Evolutionary conservation across 768 basidiomycete genomes (phyloP).

Genomic region (Macrolepiota dolichaula): DNA sequence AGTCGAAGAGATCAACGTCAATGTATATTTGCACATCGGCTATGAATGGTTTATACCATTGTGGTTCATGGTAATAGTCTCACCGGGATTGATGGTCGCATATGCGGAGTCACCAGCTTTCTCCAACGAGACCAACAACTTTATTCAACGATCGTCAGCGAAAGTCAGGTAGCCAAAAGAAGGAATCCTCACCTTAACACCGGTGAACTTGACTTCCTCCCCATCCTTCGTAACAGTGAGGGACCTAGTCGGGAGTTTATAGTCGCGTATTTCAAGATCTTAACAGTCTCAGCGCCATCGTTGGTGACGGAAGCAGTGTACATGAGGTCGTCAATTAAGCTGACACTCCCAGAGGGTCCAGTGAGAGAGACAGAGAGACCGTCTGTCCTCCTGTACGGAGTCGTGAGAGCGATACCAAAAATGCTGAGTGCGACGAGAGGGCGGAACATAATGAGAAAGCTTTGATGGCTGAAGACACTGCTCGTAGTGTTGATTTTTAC

Average conservation of each 20-base stretch:
- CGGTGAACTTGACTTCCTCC: too few relatives aligned
- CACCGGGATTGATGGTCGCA: slow-evolving; percentile 32
- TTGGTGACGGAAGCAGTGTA: slow-evolving; percentile 42
- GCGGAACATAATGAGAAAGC: slow-evolving; percentile 23
- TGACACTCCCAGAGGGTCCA: too few relatives aligned
- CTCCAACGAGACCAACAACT: slow-evolving; percentile 34
- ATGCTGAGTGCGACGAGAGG: slow-evolving; percentile 26
- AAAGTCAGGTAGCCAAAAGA: neutral
- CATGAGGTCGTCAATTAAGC: slow-evolving; percentile 35
- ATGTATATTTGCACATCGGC: slow-evolving; percentile 17
- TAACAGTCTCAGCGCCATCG: slow-evolving; percentile 33
- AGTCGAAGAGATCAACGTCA: slow-evolving; percentile 41
- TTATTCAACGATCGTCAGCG: too few relatives aligned
- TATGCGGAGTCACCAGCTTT: slow-evolving; percentile 39
- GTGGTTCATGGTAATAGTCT: slow-evolving; percentile 34
- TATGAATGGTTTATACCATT: slow-evolving; percentile 21
- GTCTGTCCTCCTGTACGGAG: slow-evolving; percentile 28
- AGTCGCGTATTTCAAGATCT: slow-evolving; percentile 43
- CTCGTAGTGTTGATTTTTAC: neutral
- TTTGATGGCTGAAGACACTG: neutral
- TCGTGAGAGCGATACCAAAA: slow-evolving; percentile 24
- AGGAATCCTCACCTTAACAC: slow-evolving; percentile 31
- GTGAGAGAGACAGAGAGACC: slow-evolving; percentile 28
- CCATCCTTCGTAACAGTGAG: slow-evolving; percentile 40
- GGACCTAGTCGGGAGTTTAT: slow-evolving; percentile 36